Base-by-base conservation (phyloP, 2,329 filamentous ascomycete genomes). In the Botrytis sinoallii region DNA sequence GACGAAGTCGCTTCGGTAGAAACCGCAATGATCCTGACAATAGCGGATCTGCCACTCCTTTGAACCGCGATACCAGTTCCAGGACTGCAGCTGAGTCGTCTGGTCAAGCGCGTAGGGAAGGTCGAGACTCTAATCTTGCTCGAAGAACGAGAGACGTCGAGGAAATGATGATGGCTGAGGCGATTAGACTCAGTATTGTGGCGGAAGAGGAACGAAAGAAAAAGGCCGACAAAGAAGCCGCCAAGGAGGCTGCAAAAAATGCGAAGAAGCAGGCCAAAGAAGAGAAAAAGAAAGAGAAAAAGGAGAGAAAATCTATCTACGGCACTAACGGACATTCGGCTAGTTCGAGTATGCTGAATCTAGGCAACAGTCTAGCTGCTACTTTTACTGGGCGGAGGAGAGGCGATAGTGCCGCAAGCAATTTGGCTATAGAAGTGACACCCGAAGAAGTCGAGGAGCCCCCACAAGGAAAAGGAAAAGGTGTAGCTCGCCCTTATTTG, bases 161-260 rank as follows among this genome's bases (percentile, higher is more conserved):
- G 81, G 95, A 97, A 67, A 93, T 99, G 85, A 99, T 99, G 96
- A 94, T 98, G 86, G 94, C 96, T 87, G 96, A 99, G 82, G 96
- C 96, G 0, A 97, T 99, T 66, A 88, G 96, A 57, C 83, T 97
- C 44, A 97, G 94, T 66, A 85, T 99, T n/a, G 94, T 92, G 0
- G 91, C 93, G 1, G 96, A 99, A 81, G 95, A 98, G 79, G 95
- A 98, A 60, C 89, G 95, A n/a, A 92, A 94, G 77, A 91, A 89
- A 65, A 96, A 93, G 79, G 91, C 92, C 67, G 93, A 96, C 69
- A 95, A 95, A 81, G 93, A 93, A 74, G 87, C 88, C 0, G 88
- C 87, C 40, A 95, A 95, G 81, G 93, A 94, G 74, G 87, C 88
- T 0, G 88, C 87, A 40, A 98, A 97, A 80, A 92, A 95, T 74